Percentiles rank a stretch among this genome's conserved stretches.
phyloP scores from a whole-genome alignment of 805 yeast species.

The Cyberlindnera mississippiensis region DNA sequence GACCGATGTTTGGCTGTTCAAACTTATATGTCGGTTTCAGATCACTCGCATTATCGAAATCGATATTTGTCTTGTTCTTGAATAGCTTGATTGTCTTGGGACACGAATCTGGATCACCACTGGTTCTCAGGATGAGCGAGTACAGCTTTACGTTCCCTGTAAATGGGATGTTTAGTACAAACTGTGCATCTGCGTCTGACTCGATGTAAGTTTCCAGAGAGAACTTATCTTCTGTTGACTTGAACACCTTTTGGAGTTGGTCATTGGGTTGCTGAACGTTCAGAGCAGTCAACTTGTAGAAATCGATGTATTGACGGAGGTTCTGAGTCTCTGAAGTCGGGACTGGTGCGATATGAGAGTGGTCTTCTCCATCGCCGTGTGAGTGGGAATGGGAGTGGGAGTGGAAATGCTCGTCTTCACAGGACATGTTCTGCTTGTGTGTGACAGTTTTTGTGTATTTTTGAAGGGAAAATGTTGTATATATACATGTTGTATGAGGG shows the following conservation, averaged over 20 bases:
- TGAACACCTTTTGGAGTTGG: conserved; percentile 45
- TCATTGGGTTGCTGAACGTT: conserved; percentile 54
- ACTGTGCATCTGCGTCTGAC: conserved; percentile 80
- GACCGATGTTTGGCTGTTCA: conserved; percentile 65
- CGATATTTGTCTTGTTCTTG: conserved; percentile 68
- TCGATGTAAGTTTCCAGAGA: conserved; percentile 43
- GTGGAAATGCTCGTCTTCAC: conserved; percentile 30
- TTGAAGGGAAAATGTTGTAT: no score
- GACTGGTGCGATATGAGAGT: conserved; percentile 49
- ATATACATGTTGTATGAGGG: no score
- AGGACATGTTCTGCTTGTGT: no score
- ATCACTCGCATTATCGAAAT: conserved; percentile 58
- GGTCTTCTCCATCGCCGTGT: conserved; percentile 13
- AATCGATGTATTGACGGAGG: conserved; percentile 57
- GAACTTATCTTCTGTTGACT: conserved; percentile 45
- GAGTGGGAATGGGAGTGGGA: conserved; percentile 21
- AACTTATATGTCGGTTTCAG: conserved; percentile 47
- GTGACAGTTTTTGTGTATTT: no score
- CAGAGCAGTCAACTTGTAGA: conserved; percentile 55
- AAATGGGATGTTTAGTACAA: conserved; percentile 77
- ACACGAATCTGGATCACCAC: conserved; percentile 53
- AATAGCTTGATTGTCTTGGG: conserved; percentile 67
- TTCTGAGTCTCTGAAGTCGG: conserved; percentile 70
- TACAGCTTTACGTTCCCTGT: conserved; percentile 69
- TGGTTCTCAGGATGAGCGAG: conserved; percentile 66